Evolutionary conservation across 331 rosid genomes (phyloP).

Genomic region (Malus hybrid): DNA sequence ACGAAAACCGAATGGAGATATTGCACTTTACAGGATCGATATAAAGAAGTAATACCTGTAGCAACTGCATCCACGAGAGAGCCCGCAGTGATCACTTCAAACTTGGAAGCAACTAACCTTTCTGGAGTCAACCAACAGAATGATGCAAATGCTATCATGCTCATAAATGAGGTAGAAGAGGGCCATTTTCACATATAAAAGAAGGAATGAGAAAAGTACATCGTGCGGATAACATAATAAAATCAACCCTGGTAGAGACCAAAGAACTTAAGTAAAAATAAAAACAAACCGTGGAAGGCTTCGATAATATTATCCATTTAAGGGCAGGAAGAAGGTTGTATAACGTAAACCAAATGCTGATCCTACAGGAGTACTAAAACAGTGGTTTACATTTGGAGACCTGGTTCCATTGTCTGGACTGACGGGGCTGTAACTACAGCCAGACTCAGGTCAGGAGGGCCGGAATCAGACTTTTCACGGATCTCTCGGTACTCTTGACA

Average conservation of each 20-base stretch:
- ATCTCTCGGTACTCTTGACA: slow-evolving; percentile 96
- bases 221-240: background rate
- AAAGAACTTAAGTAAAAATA: background rate
- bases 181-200: background rate
- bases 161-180: no score
- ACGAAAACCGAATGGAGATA: no score
- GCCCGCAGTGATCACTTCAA: background rate
- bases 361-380: background rate
- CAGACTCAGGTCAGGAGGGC: slow-evolving; percentile 30
- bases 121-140: background rate
- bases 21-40: no score
- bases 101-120: background rate
- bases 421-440: slow-evolving; percentile 68
- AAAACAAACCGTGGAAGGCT: background rate
- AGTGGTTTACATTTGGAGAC: slow-evolving; percentile 16
- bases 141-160: background rate
- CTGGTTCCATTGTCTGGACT: slow-evolving; percentile 62
- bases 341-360: background rate
- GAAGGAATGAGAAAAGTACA: background rate
- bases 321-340: background rate
- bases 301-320: background rate
- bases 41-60: background rate
- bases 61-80: background rate
- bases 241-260: background rate
- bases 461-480: slow-evolving; percentile 42